Percentiles rank a stretch among this genome's conserved stretches.
phyloP scores from a whole-genome alignment of 2,329 filamentous ascomycete species.

The Scedosporium dehoogii region DNA sequence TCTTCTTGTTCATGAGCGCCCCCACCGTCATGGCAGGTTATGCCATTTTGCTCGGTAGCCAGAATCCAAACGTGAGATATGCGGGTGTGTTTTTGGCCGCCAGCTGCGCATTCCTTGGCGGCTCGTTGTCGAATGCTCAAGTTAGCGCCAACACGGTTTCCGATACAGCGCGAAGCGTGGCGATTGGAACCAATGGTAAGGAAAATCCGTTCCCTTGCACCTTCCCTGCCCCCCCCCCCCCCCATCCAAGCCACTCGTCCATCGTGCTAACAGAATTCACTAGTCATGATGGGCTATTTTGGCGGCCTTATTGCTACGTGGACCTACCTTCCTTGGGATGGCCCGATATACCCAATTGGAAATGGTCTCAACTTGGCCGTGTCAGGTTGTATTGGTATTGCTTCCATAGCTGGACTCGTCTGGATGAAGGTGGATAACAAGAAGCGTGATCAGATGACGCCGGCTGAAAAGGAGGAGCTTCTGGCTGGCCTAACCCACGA shows the following conservation, averaged over 20 bases:
- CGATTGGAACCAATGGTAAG: conserved; percentile 42
- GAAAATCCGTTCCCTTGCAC: neutral
- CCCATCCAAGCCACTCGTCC: neutral
- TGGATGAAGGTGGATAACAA: conserved; percentile 13
- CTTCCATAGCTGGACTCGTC: conserved; percentile 4
- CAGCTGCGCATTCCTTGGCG: conserved; percentile 48
- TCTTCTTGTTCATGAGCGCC: conserved; percentile 13
- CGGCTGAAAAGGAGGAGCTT: conserved; percentile 6
- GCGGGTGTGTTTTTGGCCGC: conserved; percentile 35
- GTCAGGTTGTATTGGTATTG: conserved; percentile 3
- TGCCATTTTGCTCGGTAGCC: conserved; percentile 25
- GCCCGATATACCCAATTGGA: conserved; percentile 10
- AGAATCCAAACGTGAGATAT: conserved; percentile 33
- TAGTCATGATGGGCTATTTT: conserved; percentile 10
- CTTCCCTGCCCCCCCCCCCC: neutral
- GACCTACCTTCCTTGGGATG: conserved; percentile 11
- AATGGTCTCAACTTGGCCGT: conserved; percentile 11
- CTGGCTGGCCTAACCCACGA: conserved; percentile 6
- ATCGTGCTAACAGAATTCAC: neutral
- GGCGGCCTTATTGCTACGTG: conserved; percentile 12
- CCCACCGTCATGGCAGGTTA: conserved; percentile 28
- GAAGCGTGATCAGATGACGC: conserved; percentile 6
- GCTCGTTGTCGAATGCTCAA: conserved; percentile 52
- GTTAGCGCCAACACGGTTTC: conserved; percentile 55
- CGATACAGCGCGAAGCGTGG: conserved; percentile 51